Percentiles rank a stretch among this genome's conserved stretches.
These are phyloP conservation scores for Hygrophoropsis aurantiaca DNA, from an alignment of 768 basidiomycete genomes.

Conservation along the genomic window DNA sequence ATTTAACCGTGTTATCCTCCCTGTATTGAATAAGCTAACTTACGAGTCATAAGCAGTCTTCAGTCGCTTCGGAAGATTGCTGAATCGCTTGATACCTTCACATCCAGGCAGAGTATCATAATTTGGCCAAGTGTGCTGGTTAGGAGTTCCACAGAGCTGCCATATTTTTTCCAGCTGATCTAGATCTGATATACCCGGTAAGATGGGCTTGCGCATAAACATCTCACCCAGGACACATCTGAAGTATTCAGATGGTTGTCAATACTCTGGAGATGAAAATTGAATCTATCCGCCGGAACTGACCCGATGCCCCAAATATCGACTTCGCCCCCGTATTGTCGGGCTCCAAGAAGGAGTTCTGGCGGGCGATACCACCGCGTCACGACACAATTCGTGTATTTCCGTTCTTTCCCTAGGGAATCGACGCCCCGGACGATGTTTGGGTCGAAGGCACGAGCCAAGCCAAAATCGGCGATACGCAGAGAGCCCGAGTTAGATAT, in stretches of 20 bases:
- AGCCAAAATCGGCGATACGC: slow-evolving; percentile 94
- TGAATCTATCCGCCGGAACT: slow-evolving; percentile 22
- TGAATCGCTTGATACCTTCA: slow-evolving; percentile 72
- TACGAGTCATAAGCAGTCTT: slow-evolving; percentile 61
- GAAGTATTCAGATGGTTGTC: slow-evolving; percentile 2
- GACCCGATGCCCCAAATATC: slow-evolving; percentile 99
- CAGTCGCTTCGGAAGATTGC: slow-evolving; percentile 51
- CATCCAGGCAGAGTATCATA: slow-evolving; percentile 75
- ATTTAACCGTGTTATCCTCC: slow-evolving; percentile 3
- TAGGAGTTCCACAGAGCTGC: slow-evolving; percentile 85
- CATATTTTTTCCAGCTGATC: slow-evolving; percentile 92
- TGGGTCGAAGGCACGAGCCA: slow-evolving; percentile 79
- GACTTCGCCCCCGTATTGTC: slow-evolving; percentile 89
- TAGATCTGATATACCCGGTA: slow-evolving; percentile 85
- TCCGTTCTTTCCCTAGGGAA: slow-evolving; percentile 52
- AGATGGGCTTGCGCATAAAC: slow-evolving; percentile 83
- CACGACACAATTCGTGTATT: slow-evolving; percentile 95
- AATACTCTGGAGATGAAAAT: not conserved
- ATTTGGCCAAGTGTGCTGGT: slow-evolving; percentile 79
- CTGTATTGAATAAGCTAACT: slow-evolving; percentile 20
- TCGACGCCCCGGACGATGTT: slow-evolving; percentile 40
- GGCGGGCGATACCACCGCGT: slow-evolving; percentile 95
- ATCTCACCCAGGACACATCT: slow-evolving; percentile 98
- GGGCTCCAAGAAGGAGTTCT: slow-evolving; percentile 85
- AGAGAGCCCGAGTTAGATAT: slow-evolving; percentile 85